These are phyloP conservation scores for Phanerochaete sordida DNA, from an alignment of 768 basidiomycete genomes.

Conservation along the genomic window DNA sequence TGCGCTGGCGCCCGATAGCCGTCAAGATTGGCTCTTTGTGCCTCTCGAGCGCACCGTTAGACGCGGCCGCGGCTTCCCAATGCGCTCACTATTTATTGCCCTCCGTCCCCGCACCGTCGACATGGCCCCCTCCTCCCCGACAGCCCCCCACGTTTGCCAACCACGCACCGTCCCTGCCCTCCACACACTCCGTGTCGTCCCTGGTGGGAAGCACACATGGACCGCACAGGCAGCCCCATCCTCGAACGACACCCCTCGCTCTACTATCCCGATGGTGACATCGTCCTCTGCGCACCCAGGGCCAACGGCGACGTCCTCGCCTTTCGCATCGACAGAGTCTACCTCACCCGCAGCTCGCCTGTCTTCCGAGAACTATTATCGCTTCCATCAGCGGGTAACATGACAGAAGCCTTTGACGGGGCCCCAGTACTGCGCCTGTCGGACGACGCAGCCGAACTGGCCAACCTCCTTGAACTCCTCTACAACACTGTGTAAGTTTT, in stretches of 20 bases:
- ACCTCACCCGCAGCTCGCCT: conserved; percentile 11
- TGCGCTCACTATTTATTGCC: not conserved
- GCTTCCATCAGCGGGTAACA: not conserved
- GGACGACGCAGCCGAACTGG: conserved; percentile 9
- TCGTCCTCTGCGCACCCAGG: conserved; percentile 8
- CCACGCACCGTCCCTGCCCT: not conserved
- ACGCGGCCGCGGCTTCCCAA: conserved; percentile 1
- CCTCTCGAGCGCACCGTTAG: not conserved
- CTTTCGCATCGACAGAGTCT: conserved; percentile 13
- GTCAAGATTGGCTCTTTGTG: not conserved
- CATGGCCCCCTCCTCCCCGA: conserved; percentile 5
- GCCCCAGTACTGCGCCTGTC: conserved; percentile 2
- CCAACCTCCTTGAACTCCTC: conserved; percentile 5
- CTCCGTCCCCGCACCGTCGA: not conserved
- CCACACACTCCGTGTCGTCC: not conserved
- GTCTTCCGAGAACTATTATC: conserved; percentile 15
- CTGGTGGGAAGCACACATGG: not conserved
- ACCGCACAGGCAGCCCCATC: not conserved
- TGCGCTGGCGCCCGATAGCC: not conserved
- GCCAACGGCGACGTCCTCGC: not conserved
- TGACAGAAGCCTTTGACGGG: conserved; percentile 1
- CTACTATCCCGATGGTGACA: conserved; percentile 13
- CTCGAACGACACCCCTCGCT: conserved; percentile 5
- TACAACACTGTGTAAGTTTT: conserved; percentile 13
- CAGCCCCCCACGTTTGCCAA: not conserved